These are phyloP conservation scores for Tanozyma kutaoensis DNA, from an alignment of 805 yeast genomes.

Conservation along the genomic window DNA sequence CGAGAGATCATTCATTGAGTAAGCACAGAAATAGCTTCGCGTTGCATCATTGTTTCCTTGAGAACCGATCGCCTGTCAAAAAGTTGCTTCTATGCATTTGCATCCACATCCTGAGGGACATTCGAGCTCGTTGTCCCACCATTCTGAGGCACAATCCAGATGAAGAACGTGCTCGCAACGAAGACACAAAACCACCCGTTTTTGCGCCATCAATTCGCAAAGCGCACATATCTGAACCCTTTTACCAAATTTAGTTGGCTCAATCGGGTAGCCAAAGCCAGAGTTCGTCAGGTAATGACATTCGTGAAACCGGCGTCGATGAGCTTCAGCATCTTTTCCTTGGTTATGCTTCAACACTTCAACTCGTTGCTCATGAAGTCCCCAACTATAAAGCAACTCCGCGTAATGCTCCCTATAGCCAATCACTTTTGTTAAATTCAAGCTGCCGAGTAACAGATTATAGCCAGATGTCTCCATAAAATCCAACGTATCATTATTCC, in stretches of 20 bases:
- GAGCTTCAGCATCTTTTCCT: conserved; percentile 10
- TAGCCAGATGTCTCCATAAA: conserved; percentile 29
- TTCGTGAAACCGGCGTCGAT: conserved; percentile 27
- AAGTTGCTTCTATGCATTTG: too few species aligned
- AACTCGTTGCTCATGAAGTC: conserved; percentile 63
- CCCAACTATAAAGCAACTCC: conserved; percentile 69
- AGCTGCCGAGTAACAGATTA: conserved; percentile 24
- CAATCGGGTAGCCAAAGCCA: conserved; percentile 13
- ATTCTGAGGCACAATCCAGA: conserved; percentile 59
- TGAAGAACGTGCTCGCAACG: conserved; percentile 73
- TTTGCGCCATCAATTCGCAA: conserved; percentile 49
- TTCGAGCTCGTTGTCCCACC: conserved; percentile 28
- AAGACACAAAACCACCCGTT: conserved; percentile 53
- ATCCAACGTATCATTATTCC: conserved; percentile 30
- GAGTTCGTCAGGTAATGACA: conserved; percentile 17
- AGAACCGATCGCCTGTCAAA: too few species aligned
- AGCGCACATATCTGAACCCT: conserved; percentile 39
- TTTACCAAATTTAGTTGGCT: conserved; percentile 10
- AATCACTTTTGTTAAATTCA: conserved; percentile 21
- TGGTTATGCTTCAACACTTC: conserved; percentile 45
- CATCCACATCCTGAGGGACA: conserved; percentile 89
- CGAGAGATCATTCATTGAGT: too few species aligned
- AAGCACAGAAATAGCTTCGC: too few species aligned
- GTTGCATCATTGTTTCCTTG: too few species aligned
- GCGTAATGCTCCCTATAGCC: conserved; percentile 60